These are phyloP conservation scores for Cryptococcus sp. DNA, from an alignment of 1,284 basidiomycete species.

Conservation along the genomic window DNA sequence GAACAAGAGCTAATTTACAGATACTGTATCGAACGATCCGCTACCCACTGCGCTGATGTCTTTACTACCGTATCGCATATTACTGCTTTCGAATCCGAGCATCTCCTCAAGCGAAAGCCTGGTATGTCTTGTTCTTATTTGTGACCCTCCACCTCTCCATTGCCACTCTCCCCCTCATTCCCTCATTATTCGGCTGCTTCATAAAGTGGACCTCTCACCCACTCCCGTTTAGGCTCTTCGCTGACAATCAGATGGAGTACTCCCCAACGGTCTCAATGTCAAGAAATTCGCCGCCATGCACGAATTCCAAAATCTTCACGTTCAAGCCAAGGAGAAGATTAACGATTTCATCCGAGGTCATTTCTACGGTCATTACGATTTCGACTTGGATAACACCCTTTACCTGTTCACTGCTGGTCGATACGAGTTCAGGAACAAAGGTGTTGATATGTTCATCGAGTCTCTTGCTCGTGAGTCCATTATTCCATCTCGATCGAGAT, in stretches of 20 bases:
- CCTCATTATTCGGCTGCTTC: no score
- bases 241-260: constrained; percentile 67
- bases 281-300: constrained; percentile 94
- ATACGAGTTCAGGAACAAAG: constrained; percentile 99
- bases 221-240: no score
- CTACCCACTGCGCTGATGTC: constrained; percentile 92
- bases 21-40: constrained; percentile 94
- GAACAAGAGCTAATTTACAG: constrained; percentile 42
- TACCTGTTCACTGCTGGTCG: constrained; percentile 99
- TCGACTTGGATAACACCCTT: constrained; percentile 91
- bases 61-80: constrained; percentile 98
- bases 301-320: constrained; percentile 95
- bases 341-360: constrained; percentile 96
- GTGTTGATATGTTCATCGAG: constrained; percentile 99
- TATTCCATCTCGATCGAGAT: background rate
- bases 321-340: constrained; percentile 89
- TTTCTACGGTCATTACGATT: constrained; percentile 96
- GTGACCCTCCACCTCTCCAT: no score
- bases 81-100: constrained; percentile 94
- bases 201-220: no score
- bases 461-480: constrained; percentile 66
- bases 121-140: constrained; percentile 34
- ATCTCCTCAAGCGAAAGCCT: constrained; percentile 93
- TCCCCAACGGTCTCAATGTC: constrained; percentile 96
- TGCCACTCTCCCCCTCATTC: background rate